Percentiles rank a stretch among this genome's conserved stretches.
Conservation (phyloP, 2,329 filamentous ascomycete genomes). For the Aureobasidium sp. region DNA sequence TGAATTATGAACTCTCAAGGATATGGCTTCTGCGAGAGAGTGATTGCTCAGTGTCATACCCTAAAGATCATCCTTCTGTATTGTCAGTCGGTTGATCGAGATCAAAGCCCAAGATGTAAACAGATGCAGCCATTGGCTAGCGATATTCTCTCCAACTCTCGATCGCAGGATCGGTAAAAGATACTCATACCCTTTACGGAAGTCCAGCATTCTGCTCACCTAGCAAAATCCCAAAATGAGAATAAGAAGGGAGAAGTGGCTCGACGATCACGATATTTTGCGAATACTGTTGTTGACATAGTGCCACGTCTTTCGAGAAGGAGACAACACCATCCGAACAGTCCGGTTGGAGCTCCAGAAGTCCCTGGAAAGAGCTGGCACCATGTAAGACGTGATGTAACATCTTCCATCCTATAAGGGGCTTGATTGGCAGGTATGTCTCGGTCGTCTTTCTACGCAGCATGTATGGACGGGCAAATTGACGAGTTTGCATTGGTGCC, state of each 20-base stretch:
- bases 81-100: no score
- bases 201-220: background rate
- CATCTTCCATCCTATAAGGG: background rate
- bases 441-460: background rate
- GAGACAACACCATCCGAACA: background rate
- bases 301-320: background rate
- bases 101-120: no score
- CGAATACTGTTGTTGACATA: background rate
- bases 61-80: no score
- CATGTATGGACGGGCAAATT: background rate
- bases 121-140: no score
- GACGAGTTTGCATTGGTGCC: background rate
- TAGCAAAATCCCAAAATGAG: background rate
- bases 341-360: background rate
- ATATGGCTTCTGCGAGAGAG: no score
- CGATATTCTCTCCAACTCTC: no score
- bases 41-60: no score
- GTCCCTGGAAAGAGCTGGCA: background rate
- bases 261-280: background rate
- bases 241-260: background rate
- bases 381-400: background rate
- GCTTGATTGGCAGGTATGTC: background rate
- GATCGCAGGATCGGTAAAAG: background rate
- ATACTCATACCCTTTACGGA: background rate
- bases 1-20: no score